A percentile compares a stretch with the other conserved stretches of the same genome.
These are phyloP conservation scores for Begonia fuchsioides DNA, from an alignment of 306 rosid genomes.

Conservation along the genomic window DNA sequence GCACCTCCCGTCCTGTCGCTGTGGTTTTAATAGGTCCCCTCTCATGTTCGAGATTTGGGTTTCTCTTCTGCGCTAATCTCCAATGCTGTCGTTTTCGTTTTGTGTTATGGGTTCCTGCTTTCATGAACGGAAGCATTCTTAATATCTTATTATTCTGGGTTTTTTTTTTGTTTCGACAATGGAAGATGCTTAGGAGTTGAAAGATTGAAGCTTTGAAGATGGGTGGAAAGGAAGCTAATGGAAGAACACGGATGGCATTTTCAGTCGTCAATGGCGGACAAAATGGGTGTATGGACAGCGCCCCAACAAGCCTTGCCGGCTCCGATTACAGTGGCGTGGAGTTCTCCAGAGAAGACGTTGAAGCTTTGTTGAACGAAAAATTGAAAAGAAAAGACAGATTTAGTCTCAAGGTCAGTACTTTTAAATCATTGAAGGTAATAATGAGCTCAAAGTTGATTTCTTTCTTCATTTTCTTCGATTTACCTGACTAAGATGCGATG, in stretches of 20 bases:
- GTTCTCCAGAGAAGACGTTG: conserved; percentile 89
- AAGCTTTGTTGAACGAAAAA: conserved; percentile 62
- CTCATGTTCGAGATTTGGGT: conserved; percentile 8
- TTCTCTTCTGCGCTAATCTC: neutral
- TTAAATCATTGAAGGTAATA: conserved; percentile 13
- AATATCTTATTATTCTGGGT: neutral
- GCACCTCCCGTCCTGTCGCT: conserved; percentile 1
- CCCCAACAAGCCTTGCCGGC: conserved; percentile 82
- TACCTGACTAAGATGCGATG: neutral
- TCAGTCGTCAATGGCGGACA: conserved; percentile 60
- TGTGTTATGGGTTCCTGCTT: neutral
- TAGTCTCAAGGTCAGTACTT: conserved; percentile 66
- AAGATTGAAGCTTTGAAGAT: conserved; percentile 23
- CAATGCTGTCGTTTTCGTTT: conserved; percentile 3
- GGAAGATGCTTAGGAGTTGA: conserved; percentile 16
- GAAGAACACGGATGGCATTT: conserved; percentile 55
- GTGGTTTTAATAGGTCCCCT: conserved; percentile 3
- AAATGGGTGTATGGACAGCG: conserved; percentile 53
- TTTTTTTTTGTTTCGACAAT: neutral
- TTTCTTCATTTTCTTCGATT: neutral
- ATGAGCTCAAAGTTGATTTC: conserved; percentile 1
- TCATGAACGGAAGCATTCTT: neutral
- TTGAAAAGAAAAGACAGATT: conserved; percentile 81
- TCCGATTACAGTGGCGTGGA: conserved; percentile 70
- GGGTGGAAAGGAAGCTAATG: conserved; percentile 79